phyloP scores from a whole-genome alignment of 2,329 filamentous ascomycete genomes.

The Diplodia scrobiculata region DNA sequence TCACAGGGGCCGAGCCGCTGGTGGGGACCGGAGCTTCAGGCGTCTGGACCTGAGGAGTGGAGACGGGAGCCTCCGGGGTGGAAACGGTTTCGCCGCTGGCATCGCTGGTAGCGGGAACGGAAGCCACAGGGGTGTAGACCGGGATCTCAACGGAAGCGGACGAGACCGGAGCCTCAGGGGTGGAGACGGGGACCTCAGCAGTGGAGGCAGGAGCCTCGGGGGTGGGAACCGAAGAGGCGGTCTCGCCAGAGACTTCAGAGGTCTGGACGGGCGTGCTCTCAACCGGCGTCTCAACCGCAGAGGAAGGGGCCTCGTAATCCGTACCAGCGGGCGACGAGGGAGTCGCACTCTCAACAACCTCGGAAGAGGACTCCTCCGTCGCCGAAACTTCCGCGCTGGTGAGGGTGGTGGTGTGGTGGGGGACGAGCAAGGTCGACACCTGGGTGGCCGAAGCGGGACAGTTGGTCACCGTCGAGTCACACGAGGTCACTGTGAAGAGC shows the following conservation, averaged over 20 bases:
- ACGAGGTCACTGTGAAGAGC: constrained; percentile 20
- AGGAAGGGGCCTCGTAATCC: background rate
- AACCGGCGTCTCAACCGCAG: constrained; percentile 3
- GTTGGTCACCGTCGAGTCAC: constrained; percentile 28
- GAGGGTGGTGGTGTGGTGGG: constrained; percentile 22
- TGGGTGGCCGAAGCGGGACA: constrained; percentile 31
- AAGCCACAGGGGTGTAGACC: background rate
- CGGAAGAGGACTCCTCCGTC: constrained; percentile 12
- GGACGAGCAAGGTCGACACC: constrained; percentile 4
- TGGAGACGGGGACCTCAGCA: background rate
- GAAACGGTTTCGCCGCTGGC: constrained; percentile 11
- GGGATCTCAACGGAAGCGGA: background rate
- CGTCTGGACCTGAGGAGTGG: background rate
- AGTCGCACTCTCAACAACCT: background rate
- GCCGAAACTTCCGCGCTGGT: constrained; percentile 14
- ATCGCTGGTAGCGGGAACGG: constrained; percentile 1
- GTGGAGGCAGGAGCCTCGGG: background rate
- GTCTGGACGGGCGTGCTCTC: constrained; percentile 6
- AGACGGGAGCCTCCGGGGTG: background rate
- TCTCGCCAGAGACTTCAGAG: constrained; percentile 19
- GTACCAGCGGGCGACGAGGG: constrained; percentile 22
- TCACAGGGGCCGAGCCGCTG: background rate
- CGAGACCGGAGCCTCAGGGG: background rate
- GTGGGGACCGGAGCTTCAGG: background rate
- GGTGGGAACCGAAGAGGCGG: background rate